Evolutionary conservation across 768 basidiomycete genomes (phyloP), one percentile per base, ranked within the genome.

Genomic region (Xerocomellus amylosporus): DNA sequence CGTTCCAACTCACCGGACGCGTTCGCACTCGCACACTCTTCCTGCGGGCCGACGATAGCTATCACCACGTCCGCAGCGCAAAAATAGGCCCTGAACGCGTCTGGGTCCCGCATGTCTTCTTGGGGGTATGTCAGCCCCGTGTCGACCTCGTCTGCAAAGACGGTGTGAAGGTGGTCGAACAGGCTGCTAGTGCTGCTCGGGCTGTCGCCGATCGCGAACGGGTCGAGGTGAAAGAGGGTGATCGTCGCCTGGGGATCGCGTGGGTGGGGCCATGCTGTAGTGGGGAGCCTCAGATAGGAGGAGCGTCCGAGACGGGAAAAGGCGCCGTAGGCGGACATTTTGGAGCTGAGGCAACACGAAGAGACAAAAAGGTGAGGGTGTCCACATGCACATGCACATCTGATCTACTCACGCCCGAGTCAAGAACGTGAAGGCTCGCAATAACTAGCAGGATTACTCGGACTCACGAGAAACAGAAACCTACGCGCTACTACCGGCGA

Each of bases 41-140:
- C 28, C 12, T 28, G 28, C 28, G 19, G 26, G 12, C 31, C 33
- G 12, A 68, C 51, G 63, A 94, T 75, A 0, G 83, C 91, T 49
- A 94, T 68, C 61, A 94, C 78, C 3, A 88, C 85, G 60, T 90
- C 89, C 20, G 79, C 86, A 1, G 83, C 80, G 61, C 90, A 90
- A 71, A 88, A 94, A 69, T 92, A 93, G 12, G 77, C 74, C 54
- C 78, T 80, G 71, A 93, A 97, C 3, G 77, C 72, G 31, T 79
- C 71, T 22, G 77, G 75, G 7, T 74, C 72, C 49, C 77, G 74
- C 17, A 78, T 73, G 38, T 78, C 79, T 70, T 93, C 89, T 71
- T 95, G 93, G 0, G 93, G 93, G 70, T 95, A 96, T 8, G 93
- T 92, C 58, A 74, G 63, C 2, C 94, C 94, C 43, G 80, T 80